Percentiles rank a stretch among this genome's conserved stretches.
Evolutionary conservation across 2,329 filamentous ascomycete species (phyloP).

Genomic region (Arachnopeziza araneosa): DNA sequence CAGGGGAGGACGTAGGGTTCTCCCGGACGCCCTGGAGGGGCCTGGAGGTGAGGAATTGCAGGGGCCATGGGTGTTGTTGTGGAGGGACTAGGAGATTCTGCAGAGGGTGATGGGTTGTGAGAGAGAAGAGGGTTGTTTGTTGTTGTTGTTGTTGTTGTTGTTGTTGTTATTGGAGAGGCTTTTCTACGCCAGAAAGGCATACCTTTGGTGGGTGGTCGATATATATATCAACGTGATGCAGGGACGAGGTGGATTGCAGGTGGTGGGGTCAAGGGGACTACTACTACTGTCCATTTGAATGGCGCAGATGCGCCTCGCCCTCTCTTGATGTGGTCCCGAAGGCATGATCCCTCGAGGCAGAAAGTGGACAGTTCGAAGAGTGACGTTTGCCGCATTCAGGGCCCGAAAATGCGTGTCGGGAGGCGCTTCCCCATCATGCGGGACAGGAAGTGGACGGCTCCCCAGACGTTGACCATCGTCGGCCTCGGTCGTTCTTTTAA

Average conservation of each 20-base stretch:
- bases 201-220: background rate
- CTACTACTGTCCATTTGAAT: background rate
- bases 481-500: background rate
- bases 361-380: background rate
- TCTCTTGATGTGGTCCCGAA: too few relatives aligned
- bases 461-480: background rate
- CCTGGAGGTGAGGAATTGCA: background rate
- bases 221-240: background rate
- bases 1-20: conserved; percentile 18
- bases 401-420: background rate
- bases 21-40: background rate
- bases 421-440: background rate
- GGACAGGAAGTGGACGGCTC: background rate
- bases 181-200: background rate
- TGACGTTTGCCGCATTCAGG: background rate
- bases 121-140: background rate
- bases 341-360: too few relatives aligned
- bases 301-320: background rate
- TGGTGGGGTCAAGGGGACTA: background rate
- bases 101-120: background rate
- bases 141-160: too few relatives aligned
- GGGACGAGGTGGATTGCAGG: background rate
- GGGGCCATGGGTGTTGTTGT: background rate
- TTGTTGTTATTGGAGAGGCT: background rate
- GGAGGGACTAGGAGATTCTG: background rate